phyloP scores from a whole-genome alignment of 1,284 basidiomycete genomes.

The Cutaneotrichosporon daszewskae region DNA sequence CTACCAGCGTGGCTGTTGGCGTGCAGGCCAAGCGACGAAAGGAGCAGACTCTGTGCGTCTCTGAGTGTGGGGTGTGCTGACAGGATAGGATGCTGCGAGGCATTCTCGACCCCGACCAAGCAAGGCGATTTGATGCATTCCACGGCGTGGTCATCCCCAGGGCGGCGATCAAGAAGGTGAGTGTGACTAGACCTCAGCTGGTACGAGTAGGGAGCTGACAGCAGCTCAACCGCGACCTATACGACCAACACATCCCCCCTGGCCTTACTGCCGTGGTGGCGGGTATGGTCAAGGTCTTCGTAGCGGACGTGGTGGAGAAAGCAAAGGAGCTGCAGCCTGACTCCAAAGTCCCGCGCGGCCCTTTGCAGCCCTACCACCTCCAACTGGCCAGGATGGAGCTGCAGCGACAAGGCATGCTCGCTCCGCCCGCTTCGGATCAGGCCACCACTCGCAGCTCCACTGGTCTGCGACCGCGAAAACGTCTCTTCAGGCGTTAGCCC shows the following conservation, averaged over 20 bases:
- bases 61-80: conserved; percentile 1
- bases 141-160: conserved; percentile 29
- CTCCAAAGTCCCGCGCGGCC: conserved; percentile 29
- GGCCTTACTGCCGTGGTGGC: conserved; percentile 31
- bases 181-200: background rate
- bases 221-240: conserved; percentile 38
- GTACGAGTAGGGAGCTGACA: no score
- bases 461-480: conserved; percentile 23
- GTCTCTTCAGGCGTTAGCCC: conserved; percentile 21
- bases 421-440: conserved; percentile 2
- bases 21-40: conserved; percentile 12
- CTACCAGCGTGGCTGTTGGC: conserved; percentile 10
- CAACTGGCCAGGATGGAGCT: conserved; percentile 31
- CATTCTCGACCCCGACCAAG: conserved; percentile 36
- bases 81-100: conserved; percentile 30
- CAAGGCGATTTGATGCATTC: conserved; percentile 39
- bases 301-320: conserved; percentile 41
- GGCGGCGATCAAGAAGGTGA: conserved; percentile 33
- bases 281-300: conserved; percentile 43
- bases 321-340: conserved; percentile 32
- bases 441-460: conserved; percentile 7
- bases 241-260: conserved; percentile 33
- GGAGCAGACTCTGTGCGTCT: conserved; percentile 12
- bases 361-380: conserved; percentile 39
- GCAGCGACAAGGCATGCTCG: conserved; percentile 29